phyloP scores from a whole-genome alignment of 257 asterid species.

The Eustoma russellianum region DNA sequence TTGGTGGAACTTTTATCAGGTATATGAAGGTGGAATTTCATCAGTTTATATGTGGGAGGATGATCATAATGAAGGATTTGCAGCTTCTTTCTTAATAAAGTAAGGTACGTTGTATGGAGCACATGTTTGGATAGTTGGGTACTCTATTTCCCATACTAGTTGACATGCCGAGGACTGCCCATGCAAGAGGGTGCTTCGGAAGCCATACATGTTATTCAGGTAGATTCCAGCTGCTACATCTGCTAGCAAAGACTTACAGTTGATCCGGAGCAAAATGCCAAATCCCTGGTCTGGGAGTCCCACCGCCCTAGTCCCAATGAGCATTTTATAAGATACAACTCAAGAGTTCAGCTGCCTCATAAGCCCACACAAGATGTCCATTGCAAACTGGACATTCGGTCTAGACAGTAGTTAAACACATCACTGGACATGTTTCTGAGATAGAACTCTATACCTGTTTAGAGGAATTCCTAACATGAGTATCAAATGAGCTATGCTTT shows the following conservation, averaged over 20 bases:
- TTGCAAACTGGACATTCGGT: too few species aligned
- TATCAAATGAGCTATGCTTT: too few species aligned
- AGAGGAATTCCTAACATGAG: too few species aligned
- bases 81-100: slow-evolving; percentile 89
- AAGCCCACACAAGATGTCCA: too few species aligned
- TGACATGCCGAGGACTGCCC: slow-evolving; percentile 42
- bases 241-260: not conserved
- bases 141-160: slow-evolving; percentile 13
- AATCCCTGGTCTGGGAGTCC: too few species aligned
- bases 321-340: too few species aligned
- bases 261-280: slow-evolving; percentile 2
- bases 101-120: slow-evolving; percentile 43
- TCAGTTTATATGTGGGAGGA: slow-evolving; percentile 95
- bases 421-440: too few species aligned
- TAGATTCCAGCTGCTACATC: slow-evolving; percentile 17
- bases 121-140: slow-evolving; percentile 3
- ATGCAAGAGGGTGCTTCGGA: slow-evolving; percentile 98
- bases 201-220: slow-evolving; percentile 98
- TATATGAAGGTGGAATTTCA: slow-evolving; percentile 98
- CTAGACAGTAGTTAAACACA: too few species aligned
- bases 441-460: too few species aligned
- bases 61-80: slow-evolving; percentile 70
- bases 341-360: too few species aligned
- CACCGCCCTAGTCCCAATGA: too few species aligned
- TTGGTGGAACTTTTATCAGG: slow-evolving; percentile 54